Evolutionary conservation across 495 filamentous ascomycete species (phyloP).

Genomic region (Durotheca rogersii): DNA sequence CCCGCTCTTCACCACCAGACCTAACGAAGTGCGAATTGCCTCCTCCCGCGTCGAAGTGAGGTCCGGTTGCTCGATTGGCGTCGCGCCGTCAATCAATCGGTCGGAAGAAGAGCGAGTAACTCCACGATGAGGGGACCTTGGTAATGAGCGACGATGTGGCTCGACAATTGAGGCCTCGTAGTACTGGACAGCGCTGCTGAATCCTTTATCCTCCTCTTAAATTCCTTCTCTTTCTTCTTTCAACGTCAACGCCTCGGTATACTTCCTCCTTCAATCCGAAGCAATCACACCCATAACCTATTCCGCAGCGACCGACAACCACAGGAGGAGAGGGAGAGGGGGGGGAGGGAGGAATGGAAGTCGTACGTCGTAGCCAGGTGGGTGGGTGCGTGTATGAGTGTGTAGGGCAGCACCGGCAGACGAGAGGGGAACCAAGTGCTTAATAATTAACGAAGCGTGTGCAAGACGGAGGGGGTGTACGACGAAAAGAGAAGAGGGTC

Average conservation of each 20-base stretch:
- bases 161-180: conserved; percentile 18
- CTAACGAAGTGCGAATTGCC: background rate
- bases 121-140: conserved; percentile 3
- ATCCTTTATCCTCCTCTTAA: conserved; percentile 31
- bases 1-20: conserved; percentile 8
- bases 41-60: background rate
- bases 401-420: background rate
- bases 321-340: background rate
- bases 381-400: conserved; percentile 2
- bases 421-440: conserved; percentile 3
- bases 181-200: conserved; percentile 39
- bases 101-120: conserved; percentile 6
- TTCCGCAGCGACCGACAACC: conserved; percentile 9
- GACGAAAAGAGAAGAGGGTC: conserved; percentile 11
- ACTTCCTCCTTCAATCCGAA: conserved; percentile 15
- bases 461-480: conserved; percentile 9
- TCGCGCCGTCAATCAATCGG: conserved; percentile 9
- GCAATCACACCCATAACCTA: conserved; percentile 15
- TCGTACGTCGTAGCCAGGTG: conserved; percentile 10
- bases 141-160: conserved; percentile 16
- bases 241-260: conserved; percentile 11
- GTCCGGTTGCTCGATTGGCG: conserved; percentile 3
- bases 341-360: too few relatives aligned
- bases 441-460: conserved; percentile 15
- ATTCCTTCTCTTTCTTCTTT: conserved; percentile 24